Evolutionary conservation across 2,329 filamentous ascomycete genomes (phyloP).

Genomic region (Microascus cirrosus): DNA sequence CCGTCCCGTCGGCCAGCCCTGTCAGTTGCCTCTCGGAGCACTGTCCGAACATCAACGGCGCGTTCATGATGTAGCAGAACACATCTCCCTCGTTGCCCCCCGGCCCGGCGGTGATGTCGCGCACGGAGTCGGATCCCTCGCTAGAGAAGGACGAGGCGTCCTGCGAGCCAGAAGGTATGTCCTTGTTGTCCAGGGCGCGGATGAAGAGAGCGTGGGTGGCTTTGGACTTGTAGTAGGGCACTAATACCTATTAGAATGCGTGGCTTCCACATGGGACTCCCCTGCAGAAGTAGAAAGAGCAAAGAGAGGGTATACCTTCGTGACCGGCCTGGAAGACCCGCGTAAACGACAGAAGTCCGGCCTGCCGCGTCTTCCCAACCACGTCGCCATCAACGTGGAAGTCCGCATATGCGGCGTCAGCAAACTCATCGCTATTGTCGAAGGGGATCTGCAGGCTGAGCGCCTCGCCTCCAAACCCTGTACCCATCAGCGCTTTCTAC

Average conservation of each 20-base stretch:
- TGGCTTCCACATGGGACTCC: background rate
- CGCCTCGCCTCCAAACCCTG: constrained; percentile 52
- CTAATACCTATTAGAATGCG: constrained; percentile 9
- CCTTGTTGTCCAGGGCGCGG: constrained; percentile 43
- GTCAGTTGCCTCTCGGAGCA: background rate
- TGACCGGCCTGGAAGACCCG: constrained; percentile 58
- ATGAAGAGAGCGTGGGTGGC: constrained; percentile 49
- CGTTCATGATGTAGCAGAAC: constrained; percentile 5
- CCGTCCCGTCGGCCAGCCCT: background rate
- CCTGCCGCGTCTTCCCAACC: constrained; percentile 65
- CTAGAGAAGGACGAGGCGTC: constrained; percentile 24
- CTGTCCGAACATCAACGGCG: background rate
- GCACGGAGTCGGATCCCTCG: background rate
- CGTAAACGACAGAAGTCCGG: constrained; percentile 63
- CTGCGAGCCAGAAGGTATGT: constrained; percentile 42
- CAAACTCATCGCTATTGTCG: constrained; percentile 29
- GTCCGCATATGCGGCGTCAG: constrained; percentile 57
- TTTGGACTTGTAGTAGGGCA: constrained; percentile 49
- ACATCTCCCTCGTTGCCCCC: background rate
- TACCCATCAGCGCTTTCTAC: background rate
- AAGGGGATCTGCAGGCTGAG: constrained; percentile 52
- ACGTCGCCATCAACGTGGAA: constrained; percentile 52
- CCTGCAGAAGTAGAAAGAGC: background rate
- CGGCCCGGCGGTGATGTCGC: background rate
- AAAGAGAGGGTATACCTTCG: constrained; percentile 17